These are phyloP conservation scores for Ophiobolus disseminans DNA, from an alignment of 2,329 filamentous ascomycete genomes.

Conservation along the genomic window DNA sequence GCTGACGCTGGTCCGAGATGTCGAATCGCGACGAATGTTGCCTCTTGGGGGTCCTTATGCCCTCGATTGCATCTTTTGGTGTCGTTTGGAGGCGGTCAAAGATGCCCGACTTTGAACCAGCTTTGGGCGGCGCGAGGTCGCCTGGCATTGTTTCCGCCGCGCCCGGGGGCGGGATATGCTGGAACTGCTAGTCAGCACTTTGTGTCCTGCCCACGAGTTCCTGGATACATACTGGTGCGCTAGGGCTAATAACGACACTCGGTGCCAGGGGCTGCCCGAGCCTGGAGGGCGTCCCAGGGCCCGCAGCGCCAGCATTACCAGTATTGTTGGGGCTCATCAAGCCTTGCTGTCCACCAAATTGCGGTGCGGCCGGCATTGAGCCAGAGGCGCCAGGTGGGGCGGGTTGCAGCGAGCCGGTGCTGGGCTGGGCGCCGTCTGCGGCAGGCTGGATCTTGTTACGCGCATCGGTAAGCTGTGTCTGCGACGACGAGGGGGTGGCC, in stretches of 20 bases:
- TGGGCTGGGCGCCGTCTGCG: constrained; percentile 38
- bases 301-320: constrained; percentile 57
- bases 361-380: constrained; percentile 37
- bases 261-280: constrained; percentile 72
- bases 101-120: constrained; percentile 85
- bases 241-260: constrained; percentile 93
- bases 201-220: neutral
- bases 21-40: constrained; percentile 98
- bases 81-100: constrained; percentile 91
- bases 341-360: constrained; percentile 43
- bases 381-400: constrained; percentile 41
- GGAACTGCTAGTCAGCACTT: constrained; percentile 17
- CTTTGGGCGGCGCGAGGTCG: constrained; percentile 92
- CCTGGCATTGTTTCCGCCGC: constrained; percentile 97
- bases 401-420: constrained; percentile 37
- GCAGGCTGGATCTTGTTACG: constrained; percentile 79
- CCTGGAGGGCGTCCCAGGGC: constrained; percentile 66
- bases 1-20: constrained; percentile 85
- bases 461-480: constrained; percentile 82
- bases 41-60: constrained; percentile 90
- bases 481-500: constrained; percentile 85
- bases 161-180: constrained; percentile 93
- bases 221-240: constrained; percentile 66
- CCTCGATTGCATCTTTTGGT: constrained; percentile 95
- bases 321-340: constrained; percentile 40